Conservation (phyloP, 2,329 filamentous ascomycete genomes). For the Colletotrichum liaoningense region DNA sequence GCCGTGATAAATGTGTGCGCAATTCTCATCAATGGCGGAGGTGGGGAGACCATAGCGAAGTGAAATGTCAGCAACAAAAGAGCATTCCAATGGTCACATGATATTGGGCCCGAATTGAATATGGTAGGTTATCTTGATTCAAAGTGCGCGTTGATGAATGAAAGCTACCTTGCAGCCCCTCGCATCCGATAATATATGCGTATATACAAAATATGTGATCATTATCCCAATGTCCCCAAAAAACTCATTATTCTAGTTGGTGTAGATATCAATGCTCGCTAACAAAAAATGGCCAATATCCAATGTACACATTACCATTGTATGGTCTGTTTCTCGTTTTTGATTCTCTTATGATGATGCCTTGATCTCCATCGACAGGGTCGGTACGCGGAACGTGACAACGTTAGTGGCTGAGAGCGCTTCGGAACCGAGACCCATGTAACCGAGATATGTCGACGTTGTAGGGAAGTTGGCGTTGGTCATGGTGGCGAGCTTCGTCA, state of each 20-base stretch:
- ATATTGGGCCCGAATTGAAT: background rate
- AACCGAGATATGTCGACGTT: conserved; percentile 59
- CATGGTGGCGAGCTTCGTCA: conserved; percentile 52
- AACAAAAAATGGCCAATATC: conserved; percentile 1
- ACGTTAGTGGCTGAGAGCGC: conserved; percentile 54
- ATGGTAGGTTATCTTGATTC: background rate
- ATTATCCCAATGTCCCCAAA: conserved; percentile 24
- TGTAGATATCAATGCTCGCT: conserved; percentile 35
- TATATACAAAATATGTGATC: conserved; percentile 24
- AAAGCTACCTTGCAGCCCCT: background rate
- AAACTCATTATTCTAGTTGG: conserved; percentile 32
- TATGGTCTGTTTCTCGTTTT: background rate
- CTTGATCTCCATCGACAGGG: conserved; percentile 48
- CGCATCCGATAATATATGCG: conserved; percentile 1
- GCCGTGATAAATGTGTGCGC: background rate
- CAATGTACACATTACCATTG: conserved; percentile 29
- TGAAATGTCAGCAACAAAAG: background rate
- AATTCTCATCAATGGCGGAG: background rate
- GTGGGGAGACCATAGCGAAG: background rate
- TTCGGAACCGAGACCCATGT: conserved; percentile 64
- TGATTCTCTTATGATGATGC: background rate
- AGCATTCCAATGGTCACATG: background rate
- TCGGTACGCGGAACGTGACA: conserved; percentile 61
- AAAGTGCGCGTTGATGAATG: background rate
- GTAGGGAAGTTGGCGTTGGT: conserved; percentile 50